Base-by-base conservation (phyloP, 352 stramenopile species). In the Phytophthora tubulina region DNA sequence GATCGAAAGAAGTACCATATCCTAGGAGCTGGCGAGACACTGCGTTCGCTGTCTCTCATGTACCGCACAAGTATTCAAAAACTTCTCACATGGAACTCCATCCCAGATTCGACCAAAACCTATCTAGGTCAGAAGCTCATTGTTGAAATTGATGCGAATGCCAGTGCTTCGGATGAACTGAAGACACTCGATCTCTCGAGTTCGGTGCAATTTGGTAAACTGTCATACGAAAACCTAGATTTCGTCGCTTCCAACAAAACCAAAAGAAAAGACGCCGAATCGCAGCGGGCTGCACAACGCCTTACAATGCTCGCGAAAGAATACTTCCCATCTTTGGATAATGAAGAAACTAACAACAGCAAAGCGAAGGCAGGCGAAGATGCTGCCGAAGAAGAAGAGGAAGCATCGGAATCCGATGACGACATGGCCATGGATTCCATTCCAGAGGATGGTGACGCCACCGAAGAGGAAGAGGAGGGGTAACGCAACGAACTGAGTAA, bases 71-170 rank as follows among this genome's bases (percentile, higher is more conserved):
- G 85, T 13, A 87, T 89, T 21, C 71, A 91, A 10, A 80, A 90
- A 15, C 38, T 95, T 27, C 76, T 93, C 6, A 55, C 77, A 30
- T 94, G 88, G 88, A 95, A 95, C 59, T 77, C 79, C 3, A 67
- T 95, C 4, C 63, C 81, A 0, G 85, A 95, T 51, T 90, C 84
- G 31, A 90, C 80, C 27, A 89, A 93, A 41, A 73, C 82, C 35
- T 94, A 95, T 53, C 53, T 93, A 13, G 88, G 88, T 4, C 88
- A 95, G 56, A 93, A 95, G 42, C 75, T 94, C 5, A 66, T 92
- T 14, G 88, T 95, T 0, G 80, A 85, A 33, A 76, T 94, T 6
- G 78, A 81, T 13, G 57, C 70, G 27, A 77, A 77, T 41, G 59
- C 59, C 7, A 74, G 63, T 8, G 77, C 78, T 6, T 79, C 72